Conservation (phyloP, 257 asterid species). For the Osmanthus fragrans region DNA sequence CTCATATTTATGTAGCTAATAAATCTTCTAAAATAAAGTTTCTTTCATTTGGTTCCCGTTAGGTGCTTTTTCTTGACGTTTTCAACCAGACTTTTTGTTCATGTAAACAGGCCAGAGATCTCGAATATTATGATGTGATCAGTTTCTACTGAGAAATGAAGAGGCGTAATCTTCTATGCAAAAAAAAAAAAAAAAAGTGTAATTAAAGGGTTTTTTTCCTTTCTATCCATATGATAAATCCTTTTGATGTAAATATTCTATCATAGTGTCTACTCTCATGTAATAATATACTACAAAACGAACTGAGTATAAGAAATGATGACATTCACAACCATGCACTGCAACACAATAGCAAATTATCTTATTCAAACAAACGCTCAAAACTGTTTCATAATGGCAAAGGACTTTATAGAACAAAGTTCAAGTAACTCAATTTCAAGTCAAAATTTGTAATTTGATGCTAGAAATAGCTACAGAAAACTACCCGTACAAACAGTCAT, state of each 20-base stretch:
- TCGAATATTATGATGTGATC: background rate
- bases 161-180: no score
- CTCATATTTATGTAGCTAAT: slow-evolving; percentile 44
- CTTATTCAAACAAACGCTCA: background rate
- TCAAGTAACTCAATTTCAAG: slow-evolving; percentile 9
- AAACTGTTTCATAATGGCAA: background rate
- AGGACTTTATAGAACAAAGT: background rate
- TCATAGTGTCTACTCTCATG: no score
- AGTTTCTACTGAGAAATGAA: background rate
- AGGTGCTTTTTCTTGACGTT: background rate
- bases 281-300: no score
- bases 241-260: no score
- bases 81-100: no score
- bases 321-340: background rate
- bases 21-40: no score
- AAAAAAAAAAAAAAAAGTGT: no score
- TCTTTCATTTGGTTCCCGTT: slow-evolving; percentile 16
- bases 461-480: slow-evolving; percentile 1
- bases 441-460: slow-evolving; percentile 21
- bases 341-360: background rate
- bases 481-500: background rate
- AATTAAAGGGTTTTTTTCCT: no score
- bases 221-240: no score
- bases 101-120: no score
- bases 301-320: background rate